Evolutionary conservation across 2,329 filamentous ascomycete species (phyloP).

Genomic region (Colletotrichum incanum): DNA sequence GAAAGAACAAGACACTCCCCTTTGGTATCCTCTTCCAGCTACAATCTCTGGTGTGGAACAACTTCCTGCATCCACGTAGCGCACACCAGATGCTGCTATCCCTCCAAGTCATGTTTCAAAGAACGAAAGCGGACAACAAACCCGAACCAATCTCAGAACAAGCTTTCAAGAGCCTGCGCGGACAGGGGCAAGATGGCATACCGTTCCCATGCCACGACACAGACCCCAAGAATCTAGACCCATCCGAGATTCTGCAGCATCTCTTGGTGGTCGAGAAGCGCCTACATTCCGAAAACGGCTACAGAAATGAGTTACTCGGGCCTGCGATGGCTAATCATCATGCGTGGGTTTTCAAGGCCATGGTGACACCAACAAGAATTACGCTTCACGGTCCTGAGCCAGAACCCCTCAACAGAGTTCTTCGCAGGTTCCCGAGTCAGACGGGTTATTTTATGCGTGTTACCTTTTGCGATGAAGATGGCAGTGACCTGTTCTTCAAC

Average conservation of each 20-base stretch:
- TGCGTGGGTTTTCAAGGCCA: conserved; percentile 67
- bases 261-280: conserved; percentile 60
- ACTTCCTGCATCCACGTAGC: conserved; percentile 70
- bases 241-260: conserved; percentile 57
- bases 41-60: conserved; percentile 74
- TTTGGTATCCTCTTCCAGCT: conserved; percentile 75
- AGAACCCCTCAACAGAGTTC: conserved; percentile 79
- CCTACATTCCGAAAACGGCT: conserved; percentile 46
- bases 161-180: conserved; percentile 68
- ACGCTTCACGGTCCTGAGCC: conserved; percentile 73
- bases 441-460: conserved; percentile 79
- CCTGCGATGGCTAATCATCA: conserved; percentile 56
- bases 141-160: conserved; percentile 63
- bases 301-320: conserved; percentile 44
- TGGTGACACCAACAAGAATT: conserved; percentile 73
- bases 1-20: conserved; percentile 55
- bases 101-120: conserved; percentile 54
- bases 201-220: conserved; percentile 68
- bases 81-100: conserved; percentile 62
- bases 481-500: conserved; percentile 74
- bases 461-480: conserved; percentile 82
- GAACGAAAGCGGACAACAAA: conserved; percentile 46
- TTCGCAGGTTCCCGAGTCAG: conserved; percentile 75
- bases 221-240: conserved; percentile 59
- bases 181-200: conserved; percentile 64